Evolutionary conservation across 2,329 filamentous ascomycete genomes (phyloP).

Genomic region (Phialophora chinensis): DNA sequence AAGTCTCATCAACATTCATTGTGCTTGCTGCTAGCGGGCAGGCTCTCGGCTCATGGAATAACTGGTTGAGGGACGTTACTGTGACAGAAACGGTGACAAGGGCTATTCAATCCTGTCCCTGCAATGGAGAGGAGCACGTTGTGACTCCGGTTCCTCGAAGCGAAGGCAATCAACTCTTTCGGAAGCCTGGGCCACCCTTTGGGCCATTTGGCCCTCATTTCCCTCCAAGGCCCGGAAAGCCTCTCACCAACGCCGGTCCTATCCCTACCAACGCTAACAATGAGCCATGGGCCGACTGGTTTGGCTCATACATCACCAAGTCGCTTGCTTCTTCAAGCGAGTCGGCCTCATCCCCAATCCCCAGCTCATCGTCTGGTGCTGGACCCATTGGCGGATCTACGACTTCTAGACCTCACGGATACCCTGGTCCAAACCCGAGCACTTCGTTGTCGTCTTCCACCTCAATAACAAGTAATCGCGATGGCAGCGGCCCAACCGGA

Average conservation of each 20-base stretch:
- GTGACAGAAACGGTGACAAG: constrained; percentile 31
- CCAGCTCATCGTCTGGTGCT: constrained; percentile 42
- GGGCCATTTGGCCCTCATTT: constrained; percentile 9
- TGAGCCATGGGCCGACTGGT: constrained; percentile 28
- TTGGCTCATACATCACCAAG: background rate
- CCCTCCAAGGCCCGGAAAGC: background rate
- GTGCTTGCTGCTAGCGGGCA: constrained; percentile 24
- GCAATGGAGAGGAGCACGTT: constrained; percentile 30
- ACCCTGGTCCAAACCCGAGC: background rate
- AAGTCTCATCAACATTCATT: constrained; percentile 25
- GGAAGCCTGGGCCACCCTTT: background rate
- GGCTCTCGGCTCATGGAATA: constrained; percentile 27
- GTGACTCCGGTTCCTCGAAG: constrained; percentile 15
- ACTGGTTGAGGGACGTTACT: constrained; percentile 28
- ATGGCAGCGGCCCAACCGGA: background rate
- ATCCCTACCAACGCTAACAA: constrained; percentile 21
- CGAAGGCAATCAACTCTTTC: constrained; percentile 4
- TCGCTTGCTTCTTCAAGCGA: background rate
- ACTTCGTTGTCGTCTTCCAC: constrained; percentile 13
- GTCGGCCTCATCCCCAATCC: constrained; percentile 36
- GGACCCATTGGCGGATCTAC: constrained; percentile 17
- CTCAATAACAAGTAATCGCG: background rate
- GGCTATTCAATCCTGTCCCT: constrained; percentile 28
- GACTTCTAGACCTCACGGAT: constrained; percentile 9
- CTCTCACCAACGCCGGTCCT: constrained; percentile 3